Conservation (phyloP, 2,329 filamentous ascomycete genomes). For the Monascus ruber region DNA sequence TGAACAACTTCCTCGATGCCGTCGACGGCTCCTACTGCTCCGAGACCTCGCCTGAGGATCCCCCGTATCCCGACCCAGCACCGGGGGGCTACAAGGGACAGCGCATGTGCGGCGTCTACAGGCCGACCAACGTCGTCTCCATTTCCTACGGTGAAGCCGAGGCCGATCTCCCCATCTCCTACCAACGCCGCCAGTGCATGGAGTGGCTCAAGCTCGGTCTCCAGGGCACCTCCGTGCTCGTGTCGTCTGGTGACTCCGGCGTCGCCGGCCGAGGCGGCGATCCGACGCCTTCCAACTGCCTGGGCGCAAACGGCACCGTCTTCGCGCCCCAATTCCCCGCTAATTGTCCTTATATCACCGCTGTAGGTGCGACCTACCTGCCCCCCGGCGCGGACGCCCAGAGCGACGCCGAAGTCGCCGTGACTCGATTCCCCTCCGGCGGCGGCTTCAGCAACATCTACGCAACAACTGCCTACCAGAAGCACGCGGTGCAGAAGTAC, state of each 20-base stretch:
- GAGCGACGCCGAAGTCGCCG: conserved; percentile 25
- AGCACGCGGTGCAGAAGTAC: conserved; percentile 25
- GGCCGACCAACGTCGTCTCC: conserved; percentile 23
- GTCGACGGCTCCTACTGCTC: conserved; percentile 40
- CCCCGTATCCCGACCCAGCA: conserved; percentile 30
- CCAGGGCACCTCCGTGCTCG: conserved; percentile 36
- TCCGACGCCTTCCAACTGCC: conserved; percentile 19
- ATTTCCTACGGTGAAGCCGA: conserved; percentile 26
- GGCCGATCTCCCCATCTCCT: conserved; percentile 21
- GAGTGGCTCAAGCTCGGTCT: conserved; percentile 41
- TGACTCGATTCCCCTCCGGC: conserved; percentile 27
- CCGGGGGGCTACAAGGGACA: conserved; percentile 31
- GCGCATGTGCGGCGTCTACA: conserved; percentile 34
- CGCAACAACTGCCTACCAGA: conserved; percentile 28
- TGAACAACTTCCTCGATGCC: conserved; percentile 39
- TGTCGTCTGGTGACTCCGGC: conserved; percentile 38
- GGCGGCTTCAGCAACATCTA: conserved; percentile 36
- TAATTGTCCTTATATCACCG: conserved; percentile 23
- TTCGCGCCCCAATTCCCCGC: conserved; percentile 30
- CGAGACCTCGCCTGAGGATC: conserved; percentile 30
- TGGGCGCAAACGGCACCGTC: conserved; percentile 20
- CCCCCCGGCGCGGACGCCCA: conserved; percentile 15
- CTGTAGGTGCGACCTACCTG: conserved; percentile 30
- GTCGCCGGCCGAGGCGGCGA: conserved; percentile 23
- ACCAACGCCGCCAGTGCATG: conserved; percentile 29